Evolutionary conservation across 2,329 filamentous ascomycete species (phyloP).

Genomic region (Epicoccum sorghinum): DNA sequence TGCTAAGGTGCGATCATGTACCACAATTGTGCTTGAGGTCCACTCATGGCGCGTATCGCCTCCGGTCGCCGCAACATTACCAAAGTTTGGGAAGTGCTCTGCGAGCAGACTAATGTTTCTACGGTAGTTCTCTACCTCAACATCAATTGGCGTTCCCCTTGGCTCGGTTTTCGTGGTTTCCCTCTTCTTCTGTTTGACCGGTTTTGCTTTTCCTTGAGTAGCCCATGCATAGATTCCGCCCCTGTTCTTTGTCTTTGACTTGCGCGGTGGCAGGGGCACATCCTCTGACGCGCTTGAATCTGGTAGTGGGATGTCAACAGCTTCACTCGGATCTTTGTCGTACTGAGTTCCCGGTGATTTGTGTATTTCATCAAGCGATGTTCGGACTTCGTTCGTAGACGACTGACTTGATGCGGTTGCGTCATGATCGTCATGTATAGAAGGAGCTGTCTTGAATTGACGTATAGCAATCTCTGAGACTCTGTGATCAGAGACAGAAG

Average conservation of each 20-base stretch:
- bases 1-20: neutral
- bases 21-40: neutral
- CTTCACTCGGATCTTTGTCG: neutral
- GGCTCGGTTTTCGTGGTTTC: neutral
- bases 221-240: neutral
- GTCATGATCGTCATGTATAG: too few species aligned
- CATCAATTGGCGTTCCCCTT: neutral
- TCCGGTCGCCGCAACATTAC: neutral
- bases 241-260: neutral
- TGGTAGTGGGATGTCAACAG: neutral
- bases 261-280: neutral
- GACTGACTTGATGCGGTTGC: too few species aligned
- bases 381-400: too few species aligned
- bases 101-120: neutral
- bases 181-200: neutral
- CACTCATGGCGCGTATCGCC: neutral
- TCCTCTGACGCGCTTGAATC: neutral
- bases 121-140: slow-evolving; percentile 1
- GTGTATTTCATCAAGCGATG: too few species aligned
- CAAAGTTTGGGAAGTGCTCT: neutral
- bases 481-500: too few species aligned
- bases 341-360: too few species aligned
- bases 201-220: neutral
- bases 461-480: too few species aligned
- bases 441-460: too few species aligned